Evolutionary conservation across 2,329 filamentous ascomycete species (phyloP).

Genomic region (Diaporthe destruens): DNA sequence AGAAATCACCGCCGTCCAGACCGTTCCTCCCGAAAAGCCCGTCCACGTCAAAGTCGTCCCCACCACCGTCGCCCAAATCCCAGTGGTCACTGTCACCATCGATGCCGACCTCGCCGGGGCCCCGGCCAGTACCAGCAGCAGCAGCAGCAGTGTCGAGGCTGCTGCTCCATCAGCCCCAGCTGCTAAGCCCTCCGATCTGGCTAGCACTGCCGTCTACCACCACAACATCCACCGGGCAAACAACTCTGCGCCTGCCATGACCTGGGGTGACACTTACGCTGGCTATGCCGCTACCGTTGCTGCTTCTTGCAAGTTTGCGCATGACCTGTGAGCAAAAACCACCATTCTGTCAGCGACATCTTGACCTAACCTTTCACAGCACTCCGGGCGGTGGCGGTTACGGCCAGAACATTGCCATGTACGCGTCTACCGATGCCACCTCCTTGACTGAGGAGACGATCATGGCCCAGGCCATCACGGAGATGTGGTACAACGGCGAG

Average conservation of each 20-base stretch:
- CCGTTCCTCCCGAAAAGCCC: slow-evolving; percentile 19
- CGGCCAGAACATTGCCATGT: slow-evolving; percentile 92
- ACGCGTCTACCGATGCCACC: slow-evolving; percentile 57
- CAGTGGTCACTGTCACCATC: slow-evolving; percentile 28
- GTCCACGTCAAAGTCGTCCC: slow-evolving; percentile 32
- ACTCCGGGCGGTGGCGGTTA: slow-evolving; percentile 73
- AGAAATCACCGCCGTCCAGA: slow-evolving; percentile 42
- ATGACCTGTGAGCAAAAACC: slow-evolving; percentile 75
- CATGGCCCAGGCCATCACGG: slow-evolving; percentile 77
- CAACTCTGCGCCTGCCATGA: slow-evolving; percentile 76
- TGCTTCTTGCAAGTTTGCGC: slow-evolving; percentile 76
- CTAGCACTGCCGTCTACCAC: slow-evolving; percentile 68
- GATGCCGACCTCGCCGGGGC: slow-evolving; percentile 22
- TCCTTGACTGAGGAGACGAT: slow-evolving; percentile 65
- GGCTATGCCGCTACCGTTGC: slow-evolving; percentile 74
- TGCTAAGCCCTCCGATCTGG: slow-evolving; percentile 47
- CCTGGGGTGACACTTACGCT: slow-evolving; percentile 75
- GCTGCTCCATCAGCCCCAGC: slow-evolving; percentile 35
- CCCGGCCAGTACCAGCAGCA: slow-evolving; percentile 39
- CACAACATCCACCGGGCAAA: slow-evolving; percentile 91
- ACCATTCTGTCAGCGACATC: not conserved
- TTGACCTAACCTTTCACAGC: slow-evolving; percentile 51
- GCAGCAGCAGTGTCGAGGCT: slow-evolving; percentile 36
- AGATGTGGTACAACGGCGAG: slow-evolving; percentile 92
- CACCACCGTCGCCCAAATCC: slow-evolving; percentile 42